Conservation (phyloP, 2,329 filamentous ascomycete species). For the Alternaria hordeiaustralica region DNA sequence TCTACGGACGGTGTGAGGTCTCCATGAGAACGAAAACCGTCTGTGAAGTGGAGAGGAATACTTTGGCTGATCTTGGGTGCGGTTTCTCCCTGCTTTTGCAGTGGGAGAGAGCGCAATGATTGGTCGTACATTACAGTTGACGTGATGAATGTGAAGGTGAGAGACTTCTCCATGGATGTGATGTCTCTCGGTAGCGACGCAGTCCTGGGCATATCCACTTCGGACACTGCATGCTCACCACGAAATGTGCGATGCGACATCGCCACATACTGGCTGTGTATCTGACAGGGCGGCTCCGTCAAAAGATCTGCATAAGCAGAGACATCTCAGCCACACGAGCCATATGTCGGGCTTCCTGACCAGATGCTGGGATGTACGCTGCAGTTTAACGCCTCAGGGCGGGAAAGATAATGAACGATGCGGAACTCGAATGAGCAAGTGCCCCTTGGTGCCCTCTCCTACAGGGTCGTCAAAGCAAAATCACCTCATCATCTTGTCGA, state of each 20-base stretch:
- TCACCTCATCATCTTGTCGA: background rate
- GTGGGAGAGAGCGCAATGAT: constrained; percentile 67
- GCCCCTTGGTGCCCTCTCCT: background rate
- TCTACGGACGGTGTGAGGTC: constrained; percentile 47
- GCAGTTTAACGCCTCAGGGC: background rate
- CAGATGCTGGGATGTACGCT: background rate
- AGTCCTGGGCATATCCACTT: background rate
- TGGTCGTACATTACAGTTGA: constrained; percentile 56
- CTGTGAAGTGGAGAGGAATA: constrained; percentile 61
- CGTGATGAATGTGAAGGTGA: background rate
- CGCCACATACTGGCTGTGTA: background rate
- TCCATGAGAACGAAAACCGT: constrained; percentile 66
- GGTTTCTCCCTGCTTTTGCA: constrained; percentile 57
- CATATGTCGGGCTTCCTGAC: background rate
- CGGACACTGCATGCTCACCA: background rate
- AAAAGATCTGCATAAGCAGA: background rate
- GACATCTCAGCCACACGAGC: background rate
- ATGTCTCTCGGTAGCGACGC: background rate
- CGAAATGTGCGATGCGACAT: background rate
- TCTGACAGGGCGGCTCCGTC: background rate
- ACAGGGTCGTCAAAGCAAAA: background rate
- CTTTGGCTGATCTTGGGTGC: constrained; percentile 63
- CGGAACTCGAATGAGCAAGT: background rate
- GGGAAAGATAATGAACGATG: background rate
- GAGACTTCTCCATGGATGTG: background rate